Evolutionary conservation across 1,139 yeast species (phyloP), one percentile per base, ranked within the genome.

Genomic region (Suhomyces maxii): DNA sequence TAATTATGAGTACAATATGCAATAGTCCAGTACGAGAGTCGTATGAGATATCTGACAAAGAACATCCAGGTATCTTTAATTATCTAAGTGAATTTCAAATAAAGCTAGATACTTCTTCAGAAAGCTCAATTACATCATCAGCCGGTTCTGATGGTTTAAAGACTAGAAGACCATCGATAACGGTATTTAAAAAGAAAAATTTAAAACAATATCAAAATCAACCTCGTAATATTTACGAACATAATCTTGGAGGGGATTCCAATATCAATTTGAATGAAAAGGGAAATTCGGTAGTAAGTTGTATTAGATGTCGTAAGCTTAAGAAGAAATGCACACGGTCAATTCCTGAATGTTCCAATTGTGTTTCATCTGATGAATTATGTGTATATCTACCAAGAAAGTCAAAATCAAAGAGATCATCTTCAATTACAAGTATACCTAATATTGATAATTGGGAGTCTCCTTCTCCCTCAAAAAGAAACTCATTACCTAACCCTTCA

Each of bases 281-380:
- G 3, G 46, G 57, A 8, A 54, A 47, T 28, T 55, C 65, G 2
- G 57, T 54, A 30, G 57, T 56, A 6, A 61, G 65, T 46, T 63
- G 67, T 46, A 39, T 55, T 5, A 50, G 67, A 36, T 63, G 67
- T 46, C 58, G 65, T 11, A 60, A 58, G 44, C 60, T 57, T 40
- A 63, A 63, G 44, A 60, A 61, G 49, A 61, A 55, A 44, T 63
- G 67, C 36, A 53, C 64, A 4, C 46, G 66, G 32, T 44, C 49
- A 3, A 40, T 59, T 8, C 67, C 67, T 4, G 65, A 62, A 46
- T 63, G 67, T 46, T 46, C 56, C 12, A 61, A 60, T 37, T 63
- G 67, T 46, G 49, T 47, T 12, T 52, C 56, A 9, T 62, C 66
- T 0, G 64, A 60, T 25, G 63, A 58, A 25, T 45, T 61, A 12